Evolutionary conservation across 2,329 filamentous ascomycete species (phyloP).

Genomic region (Epichloe baconii): DNA sequence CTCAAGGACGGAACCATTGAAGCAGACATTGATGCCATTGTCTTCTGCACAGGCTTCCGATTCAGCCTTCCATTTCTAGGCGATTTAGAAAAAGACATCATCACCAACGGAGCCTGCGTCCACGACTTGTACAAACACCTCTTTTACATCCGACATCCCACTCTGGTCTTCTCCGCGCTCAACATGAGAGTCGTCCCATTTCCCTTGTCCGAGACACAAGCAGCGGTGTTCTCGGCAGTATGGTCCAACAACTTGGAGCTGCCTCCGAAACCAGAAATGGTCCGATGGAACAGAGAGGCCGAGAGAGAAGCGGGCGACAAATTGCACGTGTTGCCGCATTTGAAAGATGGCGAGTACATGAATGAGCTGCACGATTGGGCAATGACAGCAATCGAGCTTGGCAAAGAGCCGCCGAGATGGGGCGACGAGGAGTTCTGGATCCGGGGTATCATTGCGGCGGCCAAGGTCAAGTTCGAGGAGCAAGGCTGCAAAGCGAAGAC

Average conservation of each 20-base stretch:
- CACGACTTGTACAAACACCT: slow-evolving; percentile 67
- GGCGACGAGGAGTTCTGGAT: slow-evolving; percentile 58
- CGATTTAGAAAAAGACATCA: slow-evolving; percentile 33
- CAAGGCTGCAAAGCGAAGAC: slow-evolving; percentile 50
- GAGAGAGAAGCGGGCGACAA: slow-evolving; percentile 31
- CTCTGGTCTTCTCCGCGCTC: slow-evolving; percentile 62
- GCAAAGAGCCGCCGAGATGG: slow-evolving; percentile 63
- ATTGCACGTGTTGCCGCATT: slow-evolving; percentile 17
- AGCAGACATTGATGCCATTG: slow-evolving; percentile 54
- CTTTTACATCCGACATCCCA: slow-evolving; percentile 63
- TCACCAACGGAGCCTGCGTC: slow-evolving; percentile 57
- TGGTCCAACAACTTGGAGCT: slow-evolving; percentile 60
- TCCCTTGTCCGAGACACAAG: slow-evolving; percentile 65
- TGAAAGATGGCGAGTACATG: slow-evolving; percentile 52
- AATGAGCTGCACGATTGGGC: slow-evolving; percentile 56
- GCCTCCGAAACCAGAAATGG: slow-evolving; percentile 52
- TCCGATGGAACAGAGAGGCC: slow-evolving; percentile 50
- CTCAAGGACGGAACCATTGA: slow-evolving; percentile 56
- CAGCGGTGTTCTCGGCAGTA: slow-evolving; percentile 60
- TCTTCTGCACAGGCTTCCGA: slow-evolving; percentile 87
- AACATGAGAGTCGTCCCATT: slow-evolving; percentile 84
- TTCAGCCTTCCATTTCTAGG: slow-evolving; percentile 67
- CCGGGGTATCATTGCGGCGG: slow-evolving; percentile 51
- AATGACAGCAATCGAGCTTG: slow-evolving; percentile 32
- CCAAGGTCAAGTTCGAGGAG: slow-evolving; percentile 59